Evolutionary conservation across 2,329 filamentous ascomycete genomes (phyloP), one percentile per base, ranked within the genome.

Genomic region (Alternaria brassicicola): DNA sequence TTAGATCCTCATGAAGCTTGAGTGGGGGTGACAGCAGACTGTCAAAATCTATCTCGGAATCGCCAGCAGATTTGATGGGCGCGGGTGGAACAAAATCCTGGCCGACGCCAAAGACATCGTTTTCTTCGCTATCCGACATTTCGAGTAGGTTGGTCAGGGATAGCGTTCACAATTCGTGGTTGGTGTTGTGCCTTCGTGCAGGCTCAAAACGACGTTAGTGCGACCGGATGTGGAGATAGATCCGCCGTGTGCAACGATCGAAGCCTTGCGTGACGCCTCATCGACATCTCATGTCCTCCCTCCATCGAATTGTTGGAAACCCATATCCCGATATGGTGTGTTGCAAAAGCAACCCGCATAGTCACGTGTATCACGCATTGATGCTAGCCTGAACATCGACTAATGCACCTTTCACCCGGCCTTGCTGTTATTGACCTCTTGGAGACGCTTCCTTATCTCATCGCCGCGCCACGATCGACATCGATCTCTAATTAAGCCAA

Each of bases 1-100:
- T 87, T 46, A 97, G 84, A 77, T 98, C 93, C 77, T 97, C 93
- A 70, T 91, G 90, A 15, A 98, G 85, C 59, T 85, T 83, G 61
- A 98, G 83, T 42, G 90, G 88, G 46, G 85, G 80, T 19, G 82
- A 78, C 31, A 97, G 83, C 51, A 95, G 84, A 36, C 91, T 89
- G 62, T 90, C 89, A 72, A 98, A 95, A 33, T 84, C 81, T 17
- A 87, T 74, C 23, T 71, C 72, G 4, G 81, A 83, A n/a, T 82
- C 82, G 2, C 79, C 79, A 15, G 85, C 82, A 31, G 79, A 52
- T 66, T 86, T 86, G 65, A 81, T 79, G 42, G 79, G 76, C 21
- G 83, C 84, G 12, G 81, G 80, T 2, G 83, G 81, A 23, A 89
- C 82, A 19, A 88, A 78, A 19, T 86, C 84, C 67, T 85, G 81